Percentiles rank a stretch among this genome's conserved stretches.
Conservation (phyloP, 2,329 filamentous ascomycete species). For the Rutstroemia sp. region DNA sequence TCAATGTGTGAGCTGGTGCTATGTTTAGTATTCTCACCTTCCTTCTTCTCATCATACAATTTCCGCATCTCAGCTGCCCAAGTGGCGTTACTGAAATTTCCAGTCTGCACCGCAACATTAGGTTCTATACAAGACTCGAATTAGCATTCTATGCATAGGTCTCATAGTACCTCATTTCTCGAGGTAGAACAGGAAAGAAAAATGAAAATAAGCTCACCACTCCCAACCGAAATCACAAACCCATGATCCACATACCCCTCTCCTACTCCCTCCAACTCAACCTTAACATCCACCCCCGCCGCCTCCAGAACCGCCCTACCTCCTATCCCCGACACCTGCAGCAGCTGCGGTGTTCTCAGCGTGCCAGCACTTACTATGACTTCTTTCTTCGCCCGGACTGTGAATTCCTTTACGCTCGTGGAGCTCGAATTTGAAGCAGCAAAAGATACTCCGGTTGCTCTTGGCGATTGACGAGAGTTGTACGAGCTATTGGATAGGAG, state of each 20-base stretch:
- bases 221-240: neutral
- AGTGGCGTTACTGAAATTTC: constrained; percentile 7
- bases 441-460: neutral
- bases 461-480: neutral
- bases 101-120: neutral
- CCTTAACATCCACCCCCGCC: constrained; percentile 35
- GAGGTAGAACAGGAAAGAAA: neutral
- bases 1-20: neutral
- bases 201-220: neutral
- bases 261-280: constrained; percentile 43
- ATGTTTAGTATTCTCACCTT: neutral
- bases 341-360: constrained; percentile 44
- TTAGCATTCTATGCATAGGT: neutral
- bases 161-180: neutral
- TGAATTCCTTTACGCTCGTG: neutral
- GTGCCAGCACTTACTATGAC: constrained; percentile 43
- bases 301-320: constrained; percentile 35
- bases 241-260: constrained; percentile 41
- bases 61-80: constrained; percentile 5
- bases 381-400: constrained; percentile 29
- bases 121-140: neutral
- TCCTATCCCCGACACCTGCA: constrained; percentile 45
- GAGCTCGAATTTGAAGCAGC: neutral
- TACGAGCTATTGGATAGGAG: neutral
- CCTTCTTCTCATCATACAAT: constrained; percentile 3